Conservation (phyloP, 345 rosid species). For the Eutrema heterophyllum region DNA sequence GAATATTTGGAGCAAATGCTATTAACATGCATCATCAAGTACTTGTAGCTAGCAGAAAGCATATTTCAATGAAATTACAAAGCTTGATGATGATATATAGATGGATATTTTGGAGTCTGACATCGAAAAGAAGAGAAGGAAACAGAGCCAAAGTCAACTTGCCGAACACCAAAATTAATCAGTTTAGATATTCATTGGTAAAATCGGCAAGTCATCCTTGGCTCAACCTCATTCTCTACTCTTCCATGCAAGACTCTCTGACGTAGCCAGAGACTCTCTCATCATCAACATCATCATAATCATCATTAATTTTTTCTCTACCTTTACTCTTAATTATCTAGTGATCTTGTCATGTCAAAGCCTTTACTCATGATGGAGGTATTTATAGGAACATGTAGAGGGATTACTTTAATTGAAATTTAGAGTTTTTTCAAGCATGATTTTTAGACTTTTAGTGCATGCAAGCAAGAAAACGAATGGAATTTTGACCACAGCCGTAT, state of each 20-base stretch:
- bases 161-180: conserved; percentile 18
- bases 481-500: conserved; percentile 24
- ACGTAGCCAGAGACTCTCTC: not conserved
- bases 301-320: not conserved
- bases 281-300: not conserved
- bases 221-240: conserved; percentile 32
- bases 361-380: not conserved
- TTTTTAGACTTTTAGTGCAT: conserved; percentile 9
- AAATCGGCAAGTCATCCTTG: conserved; percentile 34
- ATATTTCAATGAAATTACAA: not conserved
- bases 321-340: not conserved
- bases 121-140: conserved; percentile 33
- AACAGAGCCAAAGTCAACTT: conserved; percentile 32
- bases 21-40: not conserved
- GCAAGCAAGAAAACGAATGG: not conserved
- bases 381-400: conserved; percentile 21
- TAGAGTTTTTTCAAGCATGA: not conserved
- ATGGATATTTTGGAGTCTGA: conserved; percentile 11
- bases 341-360: not conserved
- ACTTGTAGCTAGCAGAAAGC: not conserved
- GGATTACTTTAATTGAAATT: not conserved
- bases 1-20: not conserved
- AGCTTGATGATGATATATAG: not conserved
- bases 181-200: not conserved
- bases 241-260: conserved; percentile 29